A percentile compares a stretch with the other conserved stretches of the same genome.
These are phyloP conservation scores for Termitomyces sp. DNA, from an alignment of 1,284 basidiomycete genomes.

Conservation along the genomic window DNA sequence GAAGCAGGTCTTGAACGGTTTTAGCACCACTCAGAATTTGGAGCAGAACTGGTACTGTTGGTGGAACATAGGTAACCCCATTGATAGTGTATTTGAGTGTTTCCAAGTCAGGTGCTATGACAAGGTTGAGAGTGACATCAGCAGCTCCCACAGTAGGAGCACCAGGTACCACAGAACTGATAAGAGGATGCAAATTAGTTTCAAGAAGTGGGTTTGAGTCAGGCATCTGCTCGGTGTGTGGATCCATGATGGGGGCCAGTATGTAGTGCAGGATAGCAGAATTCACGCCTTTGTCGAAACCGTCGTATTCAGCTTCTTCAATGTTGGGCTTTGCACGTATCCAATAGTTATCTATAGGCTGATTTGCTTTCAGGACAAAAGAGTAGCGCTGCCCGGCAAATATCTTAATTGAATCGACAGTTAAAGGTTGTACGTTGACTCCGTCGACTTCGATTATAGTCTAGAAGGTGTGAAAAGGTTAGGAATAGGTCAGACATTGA, in stretches of 20 bases:
- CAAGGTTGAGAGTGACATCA: constrained; percentile 33
- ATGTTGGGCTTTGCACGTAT: constrained; percentile 31
- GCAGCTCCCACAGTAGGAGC: constrained; percentile 28
- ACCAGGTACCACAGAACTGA: constrained; percentile 36
- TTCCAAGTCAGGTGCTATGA: constrained; percentile 23
- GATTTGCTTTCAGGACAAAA: constrained; percentile 26
- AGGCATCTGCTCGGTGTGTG: constrained; percentile 29
- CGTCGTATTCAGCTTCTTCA: constrained; percentile 20
- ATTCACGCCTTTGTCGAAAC: constrained; percentile 26
- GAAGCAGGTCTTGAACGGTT: constrained; percentile 31
- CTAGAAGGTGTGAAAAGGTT: background rate
- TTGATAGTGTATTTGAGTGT: constrained; percentile 29
- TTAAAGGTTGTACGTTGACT: constrained; percentile 20
- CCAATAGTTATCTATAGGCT: constrained; percentile 34
- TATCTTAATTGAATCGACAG: constrained; percentile 28
- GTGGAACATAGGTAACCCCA: constrained; percentile 29
- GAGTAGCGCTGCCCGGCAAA: constrained; percentile 31
- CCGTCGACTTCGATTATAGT: constrained; percentile 52
- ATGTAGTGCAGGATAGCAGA: constrained; percentile 36
- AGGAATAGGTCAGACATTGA: too few relatives aligned
- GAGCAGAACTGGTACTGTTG: constrained; percentile 40
- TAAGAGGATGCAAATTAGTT: constrained; percentile 32
- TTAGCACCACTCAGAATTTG: constrained; percentile 41
- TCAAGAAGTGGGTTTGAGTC: constrained; percentile 30
- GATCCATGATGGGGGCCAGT: constrained; percentile 35